Evolutionary conservation across 2,329 filamentous ascomycete genomes (phyloP), one percentile per base, ranked within the genome.

Genomic region (Juglanconis juglandina): DNA sequence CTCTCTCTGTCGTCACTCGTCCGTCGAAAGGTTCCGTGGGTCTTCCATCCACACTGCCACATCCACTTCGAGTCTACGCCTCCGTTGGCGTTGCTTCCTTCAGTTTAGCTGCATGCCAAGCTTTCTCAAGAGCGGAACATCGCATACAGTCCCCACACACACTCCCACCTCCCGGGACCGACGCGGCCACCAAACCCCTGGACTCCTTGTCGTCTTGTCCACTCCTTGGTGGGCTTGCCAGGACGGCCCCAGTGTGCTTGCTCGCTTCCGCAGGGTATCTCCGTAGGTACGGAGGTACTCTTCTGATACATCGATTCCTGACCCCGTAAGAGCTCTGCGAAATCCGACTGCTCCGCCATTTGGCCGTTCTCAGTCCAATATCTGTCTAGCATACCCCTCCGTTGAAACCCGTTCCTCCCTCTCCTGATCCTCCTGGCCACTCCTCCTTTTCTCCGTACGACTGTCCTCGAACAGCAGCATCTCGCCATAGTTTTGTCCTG

Each of bases 121-220:
- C 61, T 61, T 63, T 63, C 41, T 50, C 58, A 58, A 61, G 55
- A 53, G 54, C 56, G 61, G 55, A 52, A 51, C 59, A 58, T 63
- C 51, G 49, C 53, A 61, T 51, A 60, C 55, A 35, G 34, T 39
- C 35, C 54, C 17, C 35, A 49, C 46, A 41, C 34, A 9, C 44
- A 11, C 39, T 55, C 53, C 54, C 51, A 52, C 57, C 58, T 41
- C 52, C 58, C 61, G 58, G 61, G 46, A 60, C 61, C 61, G 58
- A 63, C 39, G 46, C 58, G 61, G 61, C 58, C 44, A 13, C 52
- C 47, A 54, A 54, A 44, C 54, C 58, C 58, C 56, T 37, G 42
- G 24, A 39, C 56, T 52, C 56, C 49, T 57, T 42, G 33, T 46
- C 61, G 47, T 53, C 39, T 53, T 46, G 49, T 47, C 47, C 52